A percentile compares a stretch with the other conserved stretches of the same genome.
Conservation (phyloP, 192 early-diverging fungal genomes). For the Coemansia sp. region DNA sequence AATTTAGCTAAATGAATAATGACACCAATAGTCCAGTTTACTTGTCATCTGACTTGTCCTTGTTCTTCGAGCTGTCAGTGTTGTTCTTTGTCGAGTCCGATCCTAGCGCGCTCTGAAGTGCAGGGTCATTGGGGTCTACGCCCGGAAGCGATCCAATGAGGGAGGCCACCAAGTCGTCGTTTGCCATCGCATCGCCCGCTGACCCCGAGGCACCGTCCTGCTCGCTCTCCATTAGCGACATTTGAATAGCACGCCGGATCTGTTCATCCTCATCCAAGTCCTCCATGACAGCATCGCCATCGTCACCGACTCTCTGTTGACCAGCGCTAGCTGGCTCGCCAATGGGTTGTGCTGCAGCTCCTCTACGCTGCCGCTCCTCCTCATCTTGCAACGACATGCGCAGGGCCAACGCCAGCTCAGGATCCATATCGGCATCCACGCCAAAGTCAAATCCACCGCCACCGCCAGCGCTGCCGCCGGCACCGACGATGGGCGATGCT, state of each 20-base stretch:
- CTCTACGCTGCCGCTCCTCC: slow-evolving; percentile 76
- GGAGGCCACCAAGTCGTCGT: slow-evolving; percentile 69
- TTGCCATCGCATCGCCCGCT: slow-evolving; percentile 39
- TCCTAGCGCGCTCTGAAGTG: slow-evolving; percentile 69
- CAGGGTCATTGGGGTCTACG: slow-evolving; percentile 85
- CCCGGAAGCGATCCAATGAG: slow-evolving; percentile 85
- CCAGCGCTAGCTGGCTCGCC: slow-evolving; percentile 6
- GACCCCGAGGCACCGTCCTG: slow-evolving; percentile 28
- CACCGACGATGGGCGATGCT: slow-evolving; percentile 84
- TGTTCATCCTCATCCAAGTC: slow-evolving; percentile 55
- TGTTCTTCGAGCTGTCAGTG: slow-evolving; percentile 37
- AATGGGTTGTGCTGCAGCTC: slow-evolving; percentile 16
- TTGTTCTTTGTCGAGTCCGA: slow-evolving; percentile 59
- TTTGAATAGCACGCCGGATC: slow-evolving; percentile 53
- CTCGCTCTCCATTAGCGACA: slow-evolving; percentile 53
- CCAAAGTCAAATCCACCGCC: slow-evolving; percentile 84
- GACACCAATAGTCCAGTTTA: background rate
- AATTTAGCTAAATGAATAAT: background rate
- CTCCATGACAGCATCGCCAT: slow-evolving; percentile 37
- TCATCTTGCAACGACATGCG: slow-evolving; percentile 98
- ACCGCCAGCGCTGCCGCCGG: slow-evolving; percentile 74
- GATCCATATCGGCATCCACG: slow-evolving; percentile 92
- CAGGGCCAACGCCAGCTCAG: slow-evolving; percentile 88
- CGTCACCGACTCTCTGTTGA: slow-evolving; percentile 17
- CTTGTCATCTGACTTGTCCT: slow-evolving; percentile 26